phyloP scores from a whole-genome alignment of 2,329 filamentous ascomycete genomes.

The Fusarium graminum region DNA sequence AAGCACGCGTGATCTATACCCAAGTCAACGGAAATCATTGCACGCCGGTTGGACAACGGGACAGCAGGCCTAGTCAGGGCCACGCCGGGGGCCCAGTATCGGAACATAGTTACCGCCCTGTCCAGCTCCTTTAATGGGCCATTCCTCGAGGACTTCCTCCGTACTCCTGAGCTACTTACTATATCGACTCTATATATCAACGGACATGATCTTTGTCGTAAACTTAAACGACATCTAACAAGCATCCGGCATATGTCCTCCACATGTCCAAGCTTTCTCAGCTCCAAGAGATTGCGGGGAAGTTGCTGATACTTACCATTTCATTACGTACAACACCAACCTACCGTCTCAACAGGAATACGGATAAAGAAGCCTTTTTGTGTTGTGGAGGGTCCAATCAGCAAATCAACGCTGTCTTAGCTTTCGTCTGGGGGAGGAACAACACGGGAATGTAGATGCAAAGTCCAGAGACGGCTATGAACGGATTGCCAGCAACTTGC shows the following conservation, averaged over 20 bases:
- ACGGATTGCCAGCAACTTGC: conserved; percentile 22
- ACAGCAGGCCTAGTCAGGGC: not conserved
- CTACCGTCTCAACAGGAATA: conserved; percentile 18
- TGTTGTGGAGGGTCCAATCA: conserved; percentile 34
- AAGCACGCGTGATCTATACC: conserved; percentile 16
- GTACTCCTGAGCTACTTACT: not conserved
- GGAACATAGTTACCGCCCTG: not conserved
- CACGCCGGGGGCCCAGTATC: not conserved
- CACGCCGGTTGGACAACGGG: conserved; percentile 1
- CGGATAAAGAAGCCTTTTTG: conserved; percentile 25
- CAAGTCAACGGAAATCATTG: conserved; percentile 1
- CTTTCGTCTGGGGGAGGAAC: conserved; percentile 42
- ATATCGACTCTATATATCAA: not conserved
- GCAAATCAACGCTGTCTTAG: conserved; percentile 29
- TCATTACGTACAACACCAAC: conserved; percentile 38
- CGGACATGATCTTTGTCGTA: not conserved
- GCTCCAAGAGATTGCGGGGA: conserved; percentile 32
- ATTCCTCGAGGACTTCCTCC: not conserved
- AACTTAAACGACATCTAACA: not conserved
- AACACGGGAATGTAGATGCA: conserved; percentile 8
- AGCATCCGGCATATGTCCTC: not conserved
- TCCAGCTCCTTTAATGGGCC: conserved; percentile 1
- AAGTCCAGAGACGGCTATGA: conserved; percentile 35
- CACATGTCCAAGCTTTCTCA: conserved; percentile 24
- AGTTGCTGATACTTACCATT: conserved; percentile 23